Conservation (phyloP, 2,329 filamentous ascomycete genomes). For the Fusarium bactridioides region DNA sequence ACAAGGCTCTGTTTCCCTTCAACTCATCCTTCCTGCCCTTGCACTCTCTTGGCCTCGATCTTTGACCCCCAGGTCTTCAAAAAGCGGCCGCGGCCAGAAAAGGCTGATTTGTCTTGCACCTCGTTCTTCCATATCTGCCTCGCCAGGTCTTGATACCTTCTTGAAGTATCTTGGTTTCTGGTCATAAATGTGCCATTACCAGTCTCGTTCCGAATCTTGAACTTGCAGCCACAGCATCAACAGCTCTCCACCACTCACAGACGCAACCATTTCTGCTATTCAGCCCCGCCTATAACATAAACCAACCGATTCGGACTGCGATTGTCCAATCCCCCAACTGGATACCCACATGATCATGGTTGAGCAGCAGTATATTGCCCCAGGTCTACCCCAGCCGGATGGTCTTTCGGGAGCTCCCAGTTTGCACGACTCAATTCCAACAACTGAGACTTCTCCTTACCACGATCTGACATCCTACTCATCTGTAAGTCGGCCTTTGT, state of each 20-base stretch:
- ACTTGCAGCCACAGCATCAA: constrained; percentile 28
- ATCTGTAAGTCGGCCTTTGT: constrained; percentile 41
- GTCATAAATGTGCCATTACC: constrained; percentile 39
- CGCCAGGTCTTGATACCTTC: constrained; percentile 25
- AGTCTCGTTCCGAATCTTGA: constrained; percentile 32
- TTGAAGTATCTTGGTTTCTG: constrained; percentile 20
- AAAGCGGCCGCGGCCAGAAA: constrained; percentile 43
- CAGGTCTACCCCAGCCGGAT: constrained; percentile 45
- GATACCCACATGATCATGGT: constrained; percentile 46
- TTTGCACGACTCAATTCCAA: constrained; percentile 39
- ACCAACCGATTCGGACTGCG: constrained; percentile 31
- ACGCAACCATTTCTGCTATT: constrained; percentile 11
- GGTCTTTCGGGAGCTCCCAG: constrained; percentile 42
- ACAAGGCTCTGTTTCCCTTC: constrained; percentile 40
- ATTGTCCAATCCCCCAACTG: constrained; percentile 33
- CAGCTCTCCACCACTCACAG: constrained; percentile 20
- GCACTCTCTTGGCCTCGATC: constrained; percentile 26
- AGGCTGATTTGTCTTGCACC: constrained; percentile 39
- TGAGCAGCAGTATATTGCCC: constrained; percentile 47
- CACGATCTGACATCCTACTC: constrained; percentile 44
- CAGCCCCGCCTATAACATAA: constrained; percentile 31
- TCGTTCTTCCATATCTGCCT: constrained; percentile 37
- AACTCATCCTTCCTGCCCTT: constrained; percentile 30
- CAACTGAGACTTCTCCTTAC: constrained; percentile 41
- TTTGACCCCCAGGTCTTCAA: constrained; percentile 34